Evolutionary conservation across 1,284 basidiomycete genomes (phyloP).

Genomic region (Clitocybe nebularis): DNA sequence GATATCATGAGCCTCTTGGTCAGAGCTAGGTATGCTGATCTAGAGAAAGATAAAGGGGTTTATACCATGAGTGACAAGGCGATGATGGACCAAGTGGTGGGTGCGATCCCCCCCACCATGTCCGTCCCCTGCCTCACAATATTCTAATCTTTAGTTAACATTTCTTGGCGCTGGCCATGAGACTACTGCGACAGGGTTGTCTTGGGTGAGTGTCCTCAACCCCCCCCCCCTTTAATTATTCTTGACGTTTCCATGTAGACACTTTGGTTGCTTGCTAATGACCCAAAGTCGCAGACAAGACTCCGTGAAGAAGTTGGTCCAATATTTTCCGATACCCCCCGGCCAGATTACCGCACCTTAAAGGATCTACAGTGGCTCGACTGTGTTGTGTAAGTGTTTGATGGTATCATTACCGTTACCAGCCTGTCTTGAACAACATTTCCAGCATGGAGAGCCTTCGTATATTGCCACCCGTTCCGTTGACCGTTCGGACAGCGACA

Average conservation of each 20-base stretch:
- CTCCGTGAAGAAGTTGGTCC: slow-evolving; percentile 42
- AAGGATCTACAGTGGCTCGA: slow-evolving; percentile 45
- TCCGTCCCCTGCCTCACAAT: neutral
- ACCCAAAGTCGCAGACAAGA: slow-evolving; percentile 32
- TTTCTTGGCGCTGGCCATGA: slow-evolving; percentile 52
- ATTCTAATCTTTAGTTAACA: slow-evolving; percentile 30
- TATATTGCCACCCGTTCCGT: slow-evolving; percentile 40
- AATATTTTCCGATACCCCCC: slow-evolving; percentile 29
- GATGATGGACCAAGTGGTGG: slow-evolving; percentile 48
- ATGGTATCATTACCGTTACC: neutral
- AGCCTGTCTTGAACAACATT: slow-evolving; percentile 5
- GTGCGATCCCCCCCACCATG: slow-evolving; percentile 15
- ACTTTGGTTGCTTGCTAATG: slow-evolving; percentile 26
- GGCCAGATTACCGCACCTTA: slow-evolving; percentile 41
- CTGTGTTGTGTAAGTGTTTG: slow-evolving; percentile 38
- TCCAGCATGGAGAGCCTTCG: slow-evolving; percentile 33
- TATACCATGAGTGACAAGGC: slow-evolving; percentile 42
- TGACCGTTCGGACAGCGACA: slow-evolving; percentile 1
- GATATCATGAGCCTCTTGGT: slow-evolving; percentile 50
- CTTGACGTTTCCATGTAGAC: slow-evolving; percentile 13
- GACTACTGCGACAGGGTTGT: slow-evolving; percentile 45
- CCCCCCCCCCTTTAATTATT: no score
- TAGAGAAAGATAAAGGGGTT: slow-evolving; percentile 22
- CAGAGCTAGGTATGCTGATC: slow-evolving; percentile 34
- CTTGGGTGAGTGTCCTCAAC: slow-evolving; percentile 33